Conservation (phyloP, 805 yeast species). For the Candida insectorum region DNA sequence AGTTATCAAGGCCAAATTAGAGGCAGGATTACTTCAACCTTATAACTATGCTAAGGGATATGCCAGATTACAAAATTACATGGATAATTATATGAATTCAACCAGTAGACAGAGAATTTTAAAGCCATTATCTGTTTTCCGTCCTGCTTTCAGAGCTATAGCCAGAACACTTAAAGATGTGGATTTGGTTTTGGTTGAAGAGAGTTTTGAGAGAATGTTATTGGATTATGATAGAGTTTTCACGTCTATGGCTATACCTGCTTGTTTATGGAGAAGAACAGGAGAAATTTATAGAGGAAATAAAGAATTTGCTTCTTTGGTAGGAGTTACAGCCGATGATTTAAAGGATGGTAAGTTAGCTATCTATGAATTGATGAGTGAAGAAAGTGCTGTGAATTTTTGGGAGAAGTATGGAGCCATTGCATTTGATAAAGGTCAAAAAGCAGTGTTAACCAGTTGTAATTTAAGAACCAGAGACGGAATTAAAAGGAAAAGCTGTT, state of each 20-base stretch:
- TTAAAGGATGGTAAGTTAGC: constrained; percentile 89
- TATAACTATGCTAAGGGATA: constrained; percentile 93
- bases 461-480: constrained; percentile 82
- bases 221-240: constrained; percentile 92
- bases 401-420: constrained; percentile 98
- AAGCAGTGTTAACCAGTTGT: constrained; percentile 91
- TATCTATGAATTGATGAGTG: constrained; percentile 90
- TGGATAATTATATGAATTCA: constrained; percentile 88
- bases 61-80: constrained; percentile 81
- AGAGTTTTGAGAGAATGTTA: constrained; percentile 88
- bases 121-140: constrained; percentile 77
- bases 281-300: constrained; percentile 95
- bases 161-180: constrained; percentile 88
- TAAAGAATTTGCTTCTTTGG: constrained; percentile 91
- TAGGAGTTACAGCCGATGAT: constrained; percentile 86
- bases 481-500: constrained; percentile 74
- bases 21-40: constrained; percentile 89
- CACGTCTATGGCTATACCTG: constrained; percentile 97
- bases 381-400: constrained; percentile 92
- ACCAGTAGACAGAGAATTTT: constrained; percentile 80
- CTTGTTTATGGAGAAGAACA: constrained; percentile 94
- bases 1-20: constrained; percentile 89
- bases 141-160: constrained; percentile 92
- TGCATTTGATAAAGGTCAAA: constrained; percentile 93
- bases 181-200: constrained; percentile 89